Percentiles rank a stretch among this genome's conserved stretches.
Conservation (phyloP, 352 stramenopile species). For the Pythium monospermum region DNA sequence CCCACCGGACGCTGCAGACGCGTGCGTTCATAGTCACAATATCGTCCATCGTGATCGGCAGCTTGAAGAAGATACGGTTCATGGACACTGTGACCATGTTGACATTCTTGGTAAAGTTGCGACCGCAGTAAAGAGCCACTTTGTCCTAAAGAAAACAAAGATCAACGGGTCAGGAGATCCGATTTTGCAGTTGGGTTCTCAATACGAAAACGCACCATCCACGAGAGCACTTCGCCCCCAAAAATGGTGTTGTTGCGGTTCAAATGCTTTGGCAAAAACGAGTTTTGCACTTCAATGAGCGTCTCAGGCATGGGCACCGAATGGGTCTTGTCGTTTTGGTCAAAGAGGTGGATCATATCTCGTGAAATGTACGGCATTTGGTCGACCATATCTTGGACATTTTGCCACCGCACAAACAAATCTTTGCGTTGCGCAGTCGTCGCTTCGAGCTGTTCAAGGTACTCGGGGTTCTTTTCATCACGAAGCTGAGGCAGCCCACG, state of each 20-base stretch:
- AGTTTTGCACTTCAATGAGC: conserved; percentile 71
- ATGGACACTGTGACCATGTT: conserved; percentile 65
- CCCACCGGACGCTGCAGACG: conserved; percentile 51
- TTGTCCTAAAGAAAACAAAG: conserved; percentile 33
- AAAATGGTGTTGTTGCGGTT: conserved; percentile 79
- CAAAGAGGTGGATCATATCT: conserved; percentile 51
- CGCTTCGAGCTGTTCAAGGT: conserved; percentile 45
- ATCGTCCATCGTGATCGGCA: conserved; percentile 59
- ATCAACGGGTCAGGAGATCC: neutral
- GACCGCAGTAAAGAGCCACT: conserved; percentile 52
- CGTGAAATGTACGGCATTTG: conserved; percentile 49
- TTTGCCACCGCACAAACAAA: conserved; percentile 49
- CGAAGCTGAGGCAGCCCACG: conserved; percentile 43
- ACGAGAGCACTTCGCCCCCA: conserved; percentile 58
- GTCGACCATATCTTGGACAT: conserved; percentile 61
- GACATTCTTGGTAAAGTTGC: conserved; percentile 65
- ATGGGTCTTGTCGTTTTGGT: conserved; percentile 35
- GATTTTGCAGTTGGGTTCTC: neutral
- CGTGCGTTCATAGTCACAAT: conserved; percentile 62
- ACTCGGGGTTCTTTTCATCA: conserved; percentile 33
- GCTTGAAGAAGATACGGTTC: conserved; percentile 70
- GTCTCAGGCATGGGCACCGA: conserved; percentile 54
- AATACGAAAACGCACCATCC: conserved; percentile 32
- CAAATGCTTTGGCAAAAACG: conserved; percentile 64
- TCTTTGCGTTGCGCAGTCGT: conserved; percentile 63